Conservation (phyloP, 129 eudicot genomes). For the Deinandra increscens region DNA sequence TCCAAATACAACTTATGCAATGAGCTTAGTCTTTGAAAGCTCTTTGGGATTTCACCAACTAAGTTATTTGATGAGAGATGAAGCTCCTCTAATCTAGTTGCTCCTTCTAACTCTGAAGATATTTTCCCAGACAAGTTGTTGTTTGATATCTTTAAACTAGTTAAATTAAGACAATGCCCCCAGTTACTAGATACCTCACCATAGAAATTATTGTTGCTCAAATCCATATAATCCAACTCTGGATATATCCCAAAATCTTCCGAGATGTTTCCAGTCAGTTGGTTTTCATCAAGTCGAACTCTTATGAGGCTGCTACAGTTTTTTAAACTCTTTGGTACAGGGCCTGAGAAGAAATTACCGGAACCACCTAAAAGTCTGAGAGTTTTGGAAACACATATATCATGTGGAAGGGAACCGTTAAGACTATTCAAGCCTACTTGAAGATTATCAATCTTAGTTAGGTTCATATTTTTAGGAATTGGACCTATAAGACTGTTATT, state of each 20-base stretch:
- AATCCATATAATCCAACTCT: constrained; percentile 19
- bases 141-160: constrained; percentile 26
- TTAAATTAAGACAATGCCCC: constrained; percentile 31
- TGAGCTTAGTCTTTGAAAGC: constrained; percentile 18
- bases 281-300: constrained; percentile 35
- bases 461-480: constrained; percentile 29
- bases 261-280: constrained; percentile 29
- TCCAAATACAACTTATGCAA: constrained; percentile 24
- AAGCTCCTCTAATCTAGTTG: constrained; percentile 7
- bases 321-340: constrained; percentile 43
- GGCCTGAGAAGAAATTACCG: constrained; percentile 32
- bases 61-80: constrained; percentile 35
- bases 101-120: constrained; percentile 16
- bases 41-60: constrained; percentile 38
- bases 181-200: constrained; percentile 46
- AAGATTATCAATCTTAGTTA: not conserved
- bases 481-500: constrained; percentile 26
- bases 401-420: not conserved
- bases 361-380: not conserved
- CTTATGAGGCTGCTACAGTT: constrained; percentile 29
- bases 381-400: too few species aligned
- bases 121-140: constrained; percentile 41
- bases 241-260: constrained; percentile 46
- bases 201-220: constrained; percentile 31
- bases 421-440: not conserved